Evolutionary conservation across 768 basidiomycete species (phyloP).

Genomic region (Cystobasidium ongulense): DNA sequence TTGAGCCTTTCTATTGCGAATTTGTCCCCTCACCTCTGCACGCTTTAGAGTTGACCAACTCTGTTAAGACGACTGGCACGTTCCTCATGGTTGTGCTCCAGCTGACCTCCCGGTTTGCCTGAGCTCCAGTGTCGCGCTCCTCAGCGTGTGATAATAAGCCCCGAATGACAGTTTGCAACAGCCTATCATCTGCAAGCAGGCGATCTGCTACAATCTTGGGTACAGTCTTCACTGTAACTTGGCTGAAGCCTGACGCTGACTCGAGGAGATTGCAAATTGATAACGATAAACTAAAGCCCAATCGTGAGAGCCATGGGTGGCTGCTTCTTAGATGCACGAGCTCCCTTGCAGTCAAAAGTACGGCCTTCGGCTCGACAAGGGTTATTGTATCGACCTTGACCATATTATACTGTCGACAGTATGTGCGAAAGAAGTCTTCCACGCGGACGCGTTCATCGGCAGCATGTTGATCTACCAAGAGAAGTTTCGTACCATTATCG

Average conservation of each 20-base stretch:
- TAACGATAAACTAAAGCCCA: conserved; percentile 59
- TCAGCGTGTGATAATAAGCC: conserved; percentile 37
- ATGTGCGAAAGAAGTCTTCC: conserved; percentile 64
- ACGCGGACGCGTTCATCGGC: conserved; percentile 94
- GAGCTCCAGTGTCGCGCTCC: neutral
- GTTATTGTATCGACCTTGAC: conserved; percentile 48
- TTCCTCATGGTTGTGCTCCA: neutral
- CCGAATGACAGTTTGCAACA: conserved; percentile 49
- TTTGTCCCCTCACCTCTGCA: conserved; percentile 64
- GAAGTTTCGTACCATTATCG: conserved; percentile 49
- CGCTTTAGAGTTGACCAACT: conserved; percentile 86
- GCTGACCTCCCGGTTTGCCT: neutral
- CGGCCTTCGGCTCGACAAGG: conserved; percentile 31
- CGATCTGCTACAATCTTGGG: conserved; percentile 61
- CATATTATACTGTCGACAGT: conserved; percentile 51
- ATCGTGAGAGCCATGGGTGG: conserved; percentile 54
- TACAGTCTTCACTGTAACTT: conserved; percentile 57
- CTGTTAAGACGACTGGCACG: conserved; percentile 63
- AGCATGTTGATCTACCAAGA: conserved; percentile 93
- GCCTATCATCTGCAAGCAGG: conserved; percentile 28
- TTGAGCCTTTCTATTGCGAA: conserved; percentile 2
- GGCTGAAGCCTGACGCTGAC: conserved; percentile 52
- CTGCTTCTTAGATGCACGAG: conserved; percentile 50
- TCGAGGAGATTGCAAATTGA: conserved; percentile 38
- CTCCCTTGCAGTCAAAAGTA: conserved; percentile 56